phyloP scores from a whole-genome alignment of 495 filamentous ascomycete species.

The Talaromyces proteolyticus region DNA sequence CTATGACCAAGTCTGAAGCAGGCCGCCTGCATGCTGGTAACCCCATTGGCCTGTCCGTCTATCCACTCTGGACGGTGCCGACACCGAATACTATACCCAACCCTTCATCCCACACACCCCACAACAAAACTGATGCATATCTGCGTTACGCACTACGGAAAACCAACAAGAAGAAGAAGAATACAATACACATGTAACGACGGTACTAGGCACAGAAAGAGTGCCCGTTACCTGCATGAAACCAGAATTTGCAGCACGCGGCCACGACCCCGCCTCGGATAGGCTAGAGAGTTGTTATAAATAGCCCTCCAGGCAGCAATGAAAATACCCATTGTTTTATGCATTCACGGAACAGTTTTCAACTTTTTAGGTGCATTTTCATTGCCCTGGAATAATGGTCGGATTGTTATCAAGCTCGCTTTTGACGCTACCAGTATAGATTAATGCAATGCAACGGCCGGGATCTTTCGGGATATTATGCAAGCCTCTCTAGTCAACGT shows the following conservation, averaged over 20 bases:
- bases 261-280: background rate
- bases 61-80: too few species aligned
- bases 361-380: background rate
- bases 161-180: too few species aligned
- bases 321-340: background rate
- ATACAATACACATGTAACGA: too few species aligned
- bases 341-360: background rate
- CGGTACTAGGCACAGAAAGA: background rate
- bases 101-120: too few species aligned
- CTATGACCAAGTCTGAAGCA: too few species aligned
- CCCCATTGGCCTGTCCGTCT: too few species aligned
- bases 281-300: background rate
- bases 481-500: background rate
- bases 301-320: background rate
- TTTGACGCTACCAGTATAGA: background rate
- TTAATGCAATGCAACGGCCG: too few species aligned
- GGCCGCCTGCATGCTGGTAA: too few species aligned
- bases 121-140: too few species aligned
- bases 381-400: background rate
- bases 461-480: too few species aligned
- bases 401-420: background rate
- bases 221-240: background rate
- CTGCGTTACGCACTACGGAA: too few species aligned
- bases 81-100: too few species aligned
- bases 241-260: background rate